A percentile compares a stretch with the other conserved stretches of the same genome.
phyloP scores from a whole-genome alignment of 2,329 filamentous ascomycete genomes.

The Rhytidhysteron rufulum region DNA sequence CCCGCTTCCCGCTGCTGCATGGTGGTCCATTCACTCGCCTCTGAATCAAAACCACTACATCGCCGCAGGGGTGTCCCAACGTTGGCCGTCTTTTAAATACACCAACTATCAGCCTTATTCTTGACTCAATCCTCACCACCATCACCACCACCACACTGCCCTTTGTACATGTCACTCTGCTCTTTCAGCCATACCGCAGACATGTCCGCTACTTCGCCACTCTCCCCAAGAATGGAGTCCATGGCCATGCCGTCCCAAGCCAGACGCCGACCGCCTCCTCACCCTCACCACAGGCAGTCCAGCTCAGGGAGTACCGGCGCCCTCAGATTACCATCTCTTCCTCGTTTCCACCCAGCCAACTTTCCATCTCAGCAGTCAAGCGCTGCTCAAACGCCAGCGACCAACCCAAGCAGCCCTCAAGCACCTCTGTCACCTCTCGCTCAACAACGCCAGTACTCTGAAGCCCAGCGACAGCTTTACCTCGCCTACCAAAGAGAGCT shows the following conservation, averaged over 20 bases:
- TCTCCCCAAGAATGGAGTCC: conserved; percentile 33
- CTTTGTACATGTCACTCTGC: neutral
- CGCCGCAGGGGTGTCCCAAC: no score
- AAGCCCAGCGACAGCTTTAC: conserved; percentile 48
- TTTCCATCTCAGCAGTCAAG: conserved; percentile 41
- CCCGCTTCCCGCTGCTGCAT: conserved; percentile 14
- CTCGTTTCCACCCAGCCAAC: conserved; percentile 52
- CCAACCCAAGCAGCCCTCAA: conserved; percentile 38
- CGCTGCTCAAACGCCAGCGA: conserved; percentile 31
- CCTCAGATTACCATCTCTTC: conserved; percentile 47
- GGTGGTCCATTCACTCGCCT: conserved; percentile 5
- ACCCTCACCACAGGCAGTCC: conserved; percentile 31
- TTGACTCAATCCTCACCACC: conserved; percentile 11
- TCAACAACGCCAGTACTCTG: conserved; percentile 42
- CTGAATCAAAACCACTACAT: no score
- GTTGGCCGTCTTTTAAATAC: no score
- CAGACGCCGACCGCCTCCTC: conserved; percentile 26
- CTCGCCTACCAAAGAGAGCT: conserved; percentile 46
- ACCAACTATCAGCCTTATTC: conserved; percentile 27
- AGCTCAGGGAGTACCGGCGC: conserved; percentile 32
- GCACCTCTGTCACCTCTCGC: conserved; percentile 42
- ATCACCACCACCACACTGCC: no score
- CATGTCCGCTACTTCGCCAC: conserved; percentile 26
- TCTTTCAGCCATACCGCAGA: neutral
- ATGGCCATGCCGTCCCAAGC: conserved; percentile 32